Evolutionary conservation across 176 grass and related monocot species (phyloP).

Genomic region (Avena sativa): DNA sequence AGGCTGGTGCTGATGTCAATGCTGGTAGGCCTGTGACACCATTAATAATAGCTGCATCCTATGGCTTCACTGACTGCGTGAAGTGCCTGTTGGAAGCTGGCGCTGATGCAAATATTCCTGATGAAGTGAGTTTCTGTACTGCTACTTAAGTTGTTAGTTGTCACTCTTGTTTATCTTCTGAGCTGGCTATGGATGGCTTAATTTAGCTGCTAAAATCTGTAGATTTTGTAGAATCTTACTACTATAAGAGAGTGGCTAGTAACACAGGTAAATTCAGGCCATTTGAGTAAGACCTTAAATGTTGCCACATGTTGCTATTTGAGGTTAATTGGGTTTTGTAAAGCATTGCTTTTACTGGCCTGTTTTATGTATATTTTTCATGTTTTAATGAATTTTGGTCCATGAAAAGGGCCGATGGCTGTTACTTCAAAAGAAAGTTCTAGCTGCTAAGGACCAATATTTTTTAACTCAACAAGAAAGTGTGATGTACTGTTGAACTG

Average conservation of each 20-base stretch:
- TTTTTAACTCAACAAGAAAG: neutral
- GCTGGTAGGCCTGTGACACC: conserved; percentile 36
- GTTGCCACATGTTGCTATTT: neutral
- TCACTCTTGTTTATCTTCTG: neutral
- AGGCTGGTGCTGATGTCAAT: conserved; percentile 45
- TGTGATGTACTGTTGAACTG: neutral
- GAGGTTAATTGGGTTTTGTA: neutral
- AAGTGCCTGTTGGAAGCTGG: conserved; percentile 40
- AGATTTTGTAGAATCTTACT: neutral
- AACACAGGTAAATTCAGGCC: neutral
- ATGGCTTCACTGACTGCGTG: conserved; percentile 8
- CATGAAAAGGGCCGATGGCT: neutral
- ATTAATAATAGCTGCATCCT: conserved; percentile 22
- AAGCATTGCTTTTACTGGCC: neutral
- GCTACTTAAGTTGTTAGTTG: conserved; percentile 9
- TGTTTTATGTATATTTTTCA: neutral
- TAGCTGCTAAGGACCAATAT: neutral
- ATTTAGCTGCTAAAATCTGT: neutral
- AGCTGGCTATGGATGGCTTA: neutral
- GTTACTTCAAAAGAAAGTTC: neutral
- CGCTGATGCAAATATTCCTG: conserved; percentile 37
- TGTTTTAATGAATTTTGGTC: neutral
- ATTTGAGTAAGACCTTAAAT: neutral
- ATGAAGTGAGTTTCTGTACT: conserved; percentile 35
- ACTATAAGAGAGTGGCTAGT: neutral